Percentiles rank a stretch among this genome's conserved stretches.
phyloP scores from a whole-genome alignment of 129 eudicot species.

The Chrysanthemum makinoi region DNA sequence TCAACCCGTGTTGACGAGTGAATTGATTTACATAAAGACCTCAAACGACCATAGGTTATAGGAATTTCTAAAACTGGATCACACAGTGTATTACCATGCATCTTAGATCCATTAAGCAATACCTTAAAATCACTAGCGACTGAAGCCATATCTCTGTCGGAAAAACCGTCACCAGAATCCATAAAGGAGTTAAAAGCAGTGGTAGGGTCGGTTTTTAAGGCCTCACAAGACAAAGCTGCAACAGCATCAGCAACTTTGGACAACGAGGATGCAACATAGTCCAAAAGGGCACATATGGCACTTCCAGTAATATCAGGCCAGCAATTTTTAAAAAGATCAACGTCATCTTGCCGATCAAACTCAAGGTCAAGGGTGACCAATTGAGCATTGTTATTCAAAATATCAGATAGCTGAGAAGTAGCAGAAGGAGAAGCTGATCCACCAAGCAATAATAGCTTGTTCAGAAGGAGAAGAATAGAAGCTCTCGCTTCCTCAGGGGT shows the following conservation, averaged over 20 bases:
- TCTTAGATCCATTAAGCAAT: constrained; percentile 71
- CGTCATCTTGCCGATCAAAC: constrained; percentile 12
- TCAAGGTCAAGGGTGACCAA: constrained; percentile 9
- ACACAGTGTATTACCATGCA: constrained; percentile 35
- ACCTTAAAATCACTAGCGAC: constrained; percentile 76
- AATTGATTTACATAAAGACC: constrained; percentile 46
- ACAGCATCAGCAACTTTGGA: constrained; percentile 56
- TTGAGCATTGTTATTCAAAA: constrained; percentile 25
- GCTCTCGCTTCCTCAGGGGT: constrained; percentile 46
- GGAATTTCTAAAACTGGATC: constrained; percentile 37
- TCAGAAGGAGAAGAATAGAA: constrained; percentile 38
- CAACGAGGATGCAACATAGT: constrained; percentile 40
- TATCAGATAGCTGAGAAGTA: constrained; percentile 35
- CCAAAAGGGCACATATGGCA: constrained; percentile 65
- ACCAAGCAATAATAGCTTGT: constrained; percentile 34
- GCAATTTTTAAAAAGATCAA: constrained; percentile 18
- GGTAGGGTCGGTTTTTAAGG: constrained; percentile 47
- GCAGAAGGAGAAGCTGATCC: constrained; percentile 34
- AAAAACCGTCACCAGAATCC: constrained; percentile 79
- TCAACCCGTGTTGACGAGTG: constrained; percentile 53
- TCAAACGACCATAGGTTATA: constrained; percentile 56
- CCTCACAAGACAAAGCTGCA: constrained; percentile 79
- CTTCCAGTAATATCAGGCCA: constrained; percentile 30
- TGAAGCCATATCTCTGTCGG: constrained; percentile 55
- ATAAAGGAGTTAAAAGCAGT: constrained; percentile 41